Evolutionary conservation across 306 rosid genomes (phyloP).

Genomic region (Pterocarpus santalinus): DNA sequence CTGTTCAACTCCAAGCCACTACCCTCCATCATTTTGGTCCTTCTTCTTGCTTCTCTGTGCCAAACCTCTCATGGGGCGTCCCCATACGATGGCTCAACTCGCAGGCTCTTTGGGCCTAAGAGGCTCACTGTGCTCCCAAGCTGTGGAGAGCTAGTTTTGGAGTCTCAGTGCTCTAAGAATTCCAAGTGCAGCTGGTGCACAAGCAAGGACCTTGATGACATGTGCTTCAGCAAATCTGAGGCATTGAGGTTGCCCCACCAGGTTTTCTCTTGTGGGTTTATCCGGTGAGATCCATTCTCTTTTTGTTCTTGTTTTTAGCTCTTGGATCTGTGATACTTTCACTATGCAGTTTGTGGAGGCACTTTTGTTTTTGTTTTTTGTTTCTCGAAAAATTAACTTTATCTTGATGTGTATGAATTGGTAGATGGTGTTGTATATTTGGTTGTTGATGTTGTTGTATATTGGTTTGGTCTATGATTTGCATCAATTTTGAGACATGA

Average conservation of each 20-base stretch:
- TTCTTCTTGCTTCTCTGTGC: constrained; percentile 39
- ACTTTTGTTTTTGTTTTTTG: neutral
- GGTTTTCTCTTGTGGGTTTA: constrained; percentile 81
- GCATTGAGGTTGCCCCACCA: constrained; percentile 79
- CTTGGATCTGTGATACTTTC: constrained; percentile 25
- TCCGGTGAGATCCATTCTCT: constrained; percentile 50
- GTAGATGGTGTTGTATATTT: neutral
- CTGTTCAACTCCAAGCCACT: constrained; percentile 1
- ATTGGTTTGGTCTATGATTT: constrained; percentile 12
- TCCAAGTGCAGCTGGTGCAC: constrained; percentile 87
- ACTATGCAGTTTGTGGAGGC: neutral
- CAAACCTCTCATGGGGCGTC: constrained; percentile 45
- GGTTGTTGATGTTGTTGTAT: constrained; percentile 5
- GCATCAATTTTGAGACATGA: constrained; percentile 23
- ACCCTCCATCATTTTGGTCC: constrained; percentile 28
- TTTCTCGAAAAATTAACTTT: neutral
- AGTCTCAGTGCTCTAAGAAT: constrained; percentile 67
- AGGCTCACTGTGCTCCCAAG: constrained; percentile 39
- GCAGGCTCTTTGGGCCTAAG: constrained; percentile 45
- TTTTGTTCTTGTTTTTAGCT: neutral
- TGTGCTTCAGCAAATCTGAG: constrained; percentile 76
- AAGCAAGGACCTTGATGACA: constrained; percentile 76
- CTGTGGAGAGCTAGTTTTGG: constrained; percentile 63
- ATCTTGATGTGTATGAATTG: neutral
- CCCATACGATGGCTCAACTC: constrained; percentile 34